Evolutionary conservation across 129 eudicot species (phyloP), one percentile per base, ranked within the genome.

Genomic region (Centaurea solstitialis): DNA sequence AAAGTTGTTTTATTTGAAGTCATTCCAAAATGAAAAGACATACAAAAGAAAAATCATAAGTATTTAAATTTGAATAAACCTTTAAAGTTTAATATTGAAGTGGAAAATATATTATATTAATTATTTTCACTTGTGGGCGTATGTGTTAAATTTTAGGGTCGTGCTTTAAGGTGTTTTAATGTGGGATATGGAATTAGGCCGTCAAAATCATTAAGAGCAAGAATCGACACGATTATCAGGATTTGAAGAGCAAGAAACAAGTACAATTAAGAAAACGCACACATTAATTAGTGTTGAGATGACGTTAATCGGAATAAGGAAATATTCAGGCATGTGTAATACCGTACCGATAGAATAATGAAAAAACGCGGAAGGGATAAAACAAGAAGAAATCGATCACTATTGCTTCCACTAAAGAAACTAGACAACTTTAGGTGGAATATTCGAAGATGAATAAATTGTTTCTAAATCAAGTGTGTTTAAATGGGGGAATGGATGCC

Each of bases 381-480:
- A 71, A 83, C 4, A 62, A 77, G 39, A 71, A 13, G 72, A 77
- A 59, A 21, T n/a, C 70, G 65, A 57, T 57, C 28, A 82, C 86
- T 71, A 83, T 77, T 77, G 86, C 86, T 83, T 83, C 86, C 86
- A 83, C 82, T 83, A 83, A 83, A 83, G 82, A 83, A 61, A n/a
- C 65, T 57, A 57, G 38, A 83, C 82, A 82, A 41, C 40, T 37
- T 71, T 39, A 70, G 43, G 72, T 82, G 86, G 68, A 64, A 64
- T 64, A 64, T 64, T 64, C 68, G 1, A 82, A 80, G 68, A 74
- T 81, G 65, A 75, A 4, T 74, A 81, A 81, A 43, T 47, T 33
- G 80, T 88, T 88, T 79, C 91, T 77, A 79, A 81, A 85, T 88
- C 85, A 87, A 82, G 91, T 75, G 73, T 87, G 83, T 76, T 53